Evolutionary conservation across 164 flowering plant species (phyloP), one percentile per base, ranked within the genome.

Genomic region (Aristolochia californica): DNA sequence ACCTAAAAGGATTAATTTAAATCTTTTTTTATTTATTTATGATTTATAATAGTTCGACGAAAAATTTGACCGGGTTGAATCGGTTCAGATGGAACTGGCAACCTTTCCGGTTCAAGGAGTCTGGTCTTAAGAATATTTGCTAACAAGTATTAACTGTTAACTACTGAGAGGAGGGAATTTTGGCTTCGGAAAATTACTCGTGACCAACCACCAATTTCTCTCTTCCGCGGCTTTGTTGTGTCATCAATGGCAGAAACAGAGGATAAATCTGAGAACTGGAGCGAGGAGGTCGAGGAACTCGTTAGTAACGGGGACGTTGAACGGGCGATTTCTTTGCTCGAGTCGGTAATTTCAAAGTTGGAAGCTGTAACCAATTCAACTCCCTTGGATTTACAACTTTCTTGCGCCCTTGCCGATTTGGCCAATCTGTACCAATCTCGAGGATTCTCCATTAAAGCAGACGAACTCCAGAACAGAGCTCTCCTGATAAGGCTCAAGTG

Each of bases 371-470:
- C 13, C 27, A 14, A 47, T 21, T 26, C 48, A 0, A 17, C 57
- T n/a, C n/a, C 49, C 13, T 17, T n/a, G 21, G 34, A 61, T 53
- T 48, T 52, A 18, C 51, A 49, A 10, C 43, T 61, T 10, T 30
- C 64, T 24, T 53, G 21, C 43, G 64, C 64, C 45, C 64, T 61
- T 49, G 12, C 25, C 57, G 64, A 61, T 53, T 26, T 61, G 30
- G 56, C 64, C 43, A 7, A 44, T 24, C 64, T 61, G 25, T 61
- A 61, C 56, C 34, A 43, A 48, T 43, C 56, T 26, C 64, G 38
- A 5, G 64, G 64, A 30, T 43, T 61, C 57, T 61, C 64, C 40
- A 23, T 27, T 20, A 61, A 61, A 45, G 38, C 64, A 5, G 64
- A 61, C 23, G 57, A 61, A n/a, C 57, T 61, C 14, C 50, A 34